These are phyloP conservation scores for Deinandra increscens DNA, from an alignment of 129 eudicot genomes.

Conservation along the genomic window DNA sequence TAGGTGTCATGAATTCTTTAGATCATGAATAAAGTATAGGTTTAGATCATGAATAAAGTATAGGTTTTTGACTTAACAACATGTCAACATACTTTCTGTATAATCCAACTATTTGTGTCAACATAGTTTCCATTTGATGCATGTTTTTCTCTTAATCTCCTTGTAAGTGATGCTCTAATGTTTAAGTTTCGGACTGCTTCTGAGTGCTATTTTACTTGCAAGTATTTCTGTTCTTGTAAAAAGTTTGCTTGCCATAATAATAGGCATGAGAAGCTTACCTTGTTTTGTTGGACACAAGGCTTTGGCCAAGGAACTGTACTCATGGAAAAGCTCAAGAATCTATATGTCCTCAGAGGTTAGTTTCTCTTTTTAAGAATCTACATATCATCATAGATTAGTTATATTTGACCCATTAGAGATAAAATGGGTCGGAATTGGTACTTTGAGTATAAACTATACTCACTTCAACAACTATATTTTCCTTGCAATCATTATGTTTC, in stretches of 20 bases:
- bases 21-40: no score
- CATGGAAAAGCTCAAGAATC: slow-evolving; percentile 92
- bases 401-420: neutral
- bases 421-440: neutral
- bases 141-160: neutral
- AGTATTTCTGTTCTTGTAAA: neutral
- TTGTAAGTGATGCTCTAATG: neutral
- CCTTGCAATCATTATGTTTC: no score
- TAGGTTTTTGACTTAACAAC: no score
- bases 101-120: no score
- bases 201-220: slow-evolving; percentile 8
- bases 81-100: no score
- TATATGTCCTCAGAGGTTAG: slow-evolving; percentile 79
- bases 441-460: neutral
- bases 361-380: slow-evolving; percentile 6
- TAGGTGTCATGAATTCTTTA: no score
- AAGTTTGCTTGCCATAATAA: slow-evolving; percentile 4
- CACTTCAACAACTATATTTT: neutral
- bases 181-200: neutral
- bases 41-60: no score
- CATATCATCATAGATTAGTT: neutral
- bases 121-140: slow-evolving; percentile 1
- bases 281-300: slow-evolving; percentile 85
- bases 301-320: slow-evolving; percentile 81
- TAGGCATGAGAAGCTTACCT: slow-evolving; percentile 87